Evolutionary conservation across 1,139 yeast genomes (phyloP).

Genomic region (Geotrichum fermentans): DNA sequence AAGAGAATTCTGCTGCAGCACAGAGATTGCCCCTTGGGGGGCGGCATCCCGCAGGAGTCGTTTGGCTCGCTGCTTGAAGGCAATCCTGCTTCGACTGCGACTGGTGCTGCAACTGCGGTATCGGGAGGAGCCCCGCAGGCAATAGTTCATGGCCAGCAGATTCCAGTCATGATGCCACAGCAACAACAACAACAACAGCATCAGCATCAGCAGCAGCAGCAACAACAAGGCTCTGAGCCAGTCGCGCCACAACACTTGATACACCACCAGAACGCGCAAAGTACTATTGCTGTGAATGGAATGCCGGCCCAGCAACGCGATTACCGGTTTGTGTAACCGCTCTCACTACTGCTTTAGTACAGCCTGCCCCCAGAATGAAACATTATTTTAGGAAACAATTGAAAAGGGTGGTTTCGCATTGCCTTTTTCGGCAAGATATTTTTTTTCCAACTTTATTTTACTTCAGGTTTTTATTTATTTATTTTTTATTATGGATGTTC

Average conservation of each 20-base stretch:
- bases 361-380: too few relatives aligned
- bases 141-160: background rate
- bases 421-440: too few relatives aligned
- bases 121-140: background rate
- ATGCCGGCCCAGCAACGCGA: background rate
- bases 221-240: background rate
- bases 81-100: background rate
- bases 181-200: constrained; percentile 1
- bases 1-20: constrained; percentile 41
- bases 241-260: background rate
- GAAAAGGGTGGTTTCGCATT: too few relatives aligned
- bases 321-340: background rate
- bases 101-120: background rate
- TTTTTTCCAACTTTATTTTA: too few relatives aligned
- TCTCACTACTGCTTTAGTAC: too few relatives aligned
- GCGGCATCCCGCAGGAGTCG: background rate
- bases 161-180: background rate
- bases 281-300: background rate
- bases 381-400: too few relatives aligned
- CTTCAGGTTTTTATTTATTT: too few relatives aligned
- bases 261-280: background rate
- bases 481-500: too few relatives aligned
- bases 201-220: background rate
- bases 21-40: constrained; percentile 32
- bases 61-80: too few relatives aligned